Conservation (phyloP, 805 yeast genomes). For the Candida quercuum region DNA sequence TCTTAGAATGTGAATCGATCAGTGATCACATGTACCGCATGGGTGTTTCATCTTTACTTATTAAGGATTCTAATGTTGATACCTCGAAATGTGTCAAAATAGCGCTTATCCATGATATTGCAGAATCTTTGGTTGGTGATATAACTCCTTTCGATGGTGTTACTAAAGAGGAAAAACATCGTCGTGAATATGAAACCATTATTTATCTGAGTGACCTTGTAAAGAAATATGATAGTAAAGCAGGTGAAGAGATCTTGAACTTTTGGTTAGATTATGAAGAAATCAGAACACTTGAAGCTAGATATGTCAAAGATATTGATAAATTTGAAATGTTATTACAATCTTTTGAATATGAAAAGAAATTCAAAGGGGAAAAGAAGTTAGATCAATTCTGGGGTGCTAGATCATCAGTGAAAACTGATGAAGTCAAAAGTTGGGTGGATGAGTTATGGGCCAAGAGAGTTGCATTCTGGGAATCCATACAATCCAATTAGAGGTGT, state of each 20-base stretch:
- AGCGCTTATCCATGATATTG: constrained; percentile 89
- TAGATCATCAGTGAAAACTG: constrained; percentile 56
- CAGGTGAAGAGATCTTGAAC: constrained; percentile 59
- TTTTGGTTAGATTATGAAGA: constrained; percentile 90
- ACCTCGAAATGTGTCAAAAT: constrained; percentile 72
- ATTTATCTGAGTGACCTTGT: constrained; percentile 56
- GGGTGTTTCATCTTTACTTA: constrained; percentile 74
- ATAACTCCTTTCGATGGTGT: constrained; percentile 79
- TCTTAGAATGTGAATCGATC: constrained; percentile 50
- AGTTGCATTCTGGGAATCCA: constrained; percentile 31
- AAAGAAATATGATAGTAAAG: constrained; percentile 54
- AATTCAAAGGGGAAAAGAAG: constrained; percentile 48
- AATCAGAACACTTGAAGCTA: constrained; percentile 74
- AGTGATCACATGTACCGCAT: constrained; percentile 97
- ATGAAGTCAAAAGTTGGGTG: constrained; percentile 66
- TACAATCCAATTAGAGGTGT: not conserved
- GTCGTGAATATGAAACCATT: constrained; percentile 73
- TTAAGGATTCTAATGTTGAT: constrained; percentile 48
- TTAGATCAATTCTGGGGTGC: constrained; percentile 69
- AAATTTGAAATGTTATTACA: constrained; percentile 83
- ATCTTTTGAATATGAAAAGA: constrained; percentile 79
- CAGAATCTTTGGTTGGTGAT: constrained; percentile 92
- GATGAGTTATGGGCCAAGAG: constrained; percentile 50
- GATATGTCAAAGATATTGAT: constrained; percentile 90
- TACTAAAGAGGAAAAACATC: constrained; percentile 74